phyloP scores from a whole-genome alignment of 805 yeast genomes.

The Barnettozyma sucrosica region DNA sequence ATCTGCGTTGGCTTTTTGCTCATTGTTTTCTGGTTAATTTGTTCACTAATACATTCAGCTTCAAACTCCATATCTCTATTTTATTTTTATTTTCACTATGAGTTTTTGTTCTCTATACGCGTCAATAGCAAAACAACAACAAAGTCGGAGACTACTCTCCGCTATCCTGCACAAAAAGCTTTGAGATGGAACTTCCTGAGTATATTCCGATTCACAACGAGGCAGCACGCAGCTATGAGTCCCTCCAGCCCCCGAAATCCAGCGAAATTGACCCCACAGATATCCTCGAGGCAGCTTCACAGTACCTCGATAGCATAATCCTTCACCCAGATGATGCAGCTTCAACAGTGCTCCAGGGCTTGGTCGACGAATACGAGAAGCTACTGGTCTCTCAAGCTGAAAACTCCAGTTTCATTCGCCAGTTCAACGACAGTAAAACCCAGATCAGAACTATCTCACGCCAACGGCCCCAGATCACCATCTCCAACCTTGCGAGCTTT shows the following conservation, averaged over 20 bases:
- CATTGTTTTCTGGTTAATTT: background rate
- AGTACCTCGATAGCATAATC: constrained; percentile 13
- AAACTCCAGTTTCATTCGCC: constrained; percentile 9
- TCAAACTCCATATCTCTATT: too few species aligned
- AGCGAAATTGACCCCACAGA: constrained; percentile 6
- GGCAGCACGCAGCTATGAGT: background rate
- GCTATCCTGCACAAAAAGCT: too few species aligned
- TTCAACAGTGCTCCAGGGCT: background rate
- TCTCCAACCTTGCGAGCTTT: constrained; percentile 11
- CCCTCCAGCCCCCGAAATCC: constrained; percentile 4
- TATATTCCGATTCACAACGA: background rate
- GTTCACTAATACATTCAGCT: too few species aligned
- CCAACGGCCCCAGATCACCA: constrained; percentile 11
- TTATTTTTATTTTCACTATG: too few species aligned
- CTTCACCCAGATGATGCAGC: constrained; percentile 3
- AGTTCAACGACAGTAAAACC: constrained; percentile 14
- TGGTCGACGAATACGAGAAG: constrained; percentile 16
- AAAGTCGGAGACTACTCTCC: too few species aligned
- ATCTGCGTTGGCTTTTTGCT: background rate
- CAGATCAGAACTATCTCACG: constrained; percentile 2
- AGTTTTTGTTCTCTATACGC: background rate
- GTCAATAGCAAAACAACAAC: too few species aligned
- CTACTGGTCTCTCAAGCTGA: constrained; percentile 15
- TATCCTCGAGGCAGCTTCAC: constrained; percentile 12
- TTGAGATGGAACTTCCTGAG: constrained; percentile 1